phyloP scores from a whole-genome alignment of 1,284 basidiomycete species.

The Amylostereum areolatum region DNA sequence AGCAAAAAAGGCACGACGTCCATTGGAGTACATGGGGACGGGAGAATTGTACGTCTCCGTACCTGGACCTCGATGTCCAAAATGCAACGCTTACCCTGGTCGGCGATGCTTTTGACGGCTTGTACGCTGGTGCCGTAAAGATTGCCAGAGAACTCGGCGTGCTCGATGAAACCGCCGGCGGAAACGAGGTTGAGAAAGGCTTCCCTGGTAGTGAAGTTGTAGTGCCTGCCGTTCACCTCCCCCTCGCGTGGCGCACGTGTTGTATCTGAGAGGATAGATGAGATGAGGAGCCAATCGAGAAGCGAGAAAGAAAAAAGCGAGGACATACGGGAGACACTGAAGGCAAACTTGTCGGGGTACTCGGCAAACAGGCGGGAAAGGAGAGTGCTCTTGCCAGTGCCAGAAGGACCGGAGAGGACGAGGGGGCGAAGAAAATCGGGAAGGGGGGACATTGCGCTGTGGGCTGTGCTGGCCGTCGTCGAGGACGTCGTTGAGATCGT shows the following conservation, averaged over 20 bases:
- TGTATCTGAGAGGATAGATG: conserved; percentile 62
- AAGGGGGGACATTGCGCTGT: conserved; percentile 10
- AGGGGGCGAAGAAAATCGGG: conserved; percentile 47
- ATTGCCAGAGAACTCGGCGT: conserved; percentile 87
- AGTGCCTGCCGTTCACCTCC: conserved; percentile 78
- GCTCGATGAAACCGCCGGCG: conserved; percentile 66
- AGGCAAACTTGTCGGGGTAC: conserved; percentile 85
- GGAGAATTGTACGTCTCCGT: no score
- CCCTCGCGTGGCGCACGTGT: conserved; percentile 84
- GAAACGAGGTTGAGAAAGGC: conserved; percentile 60
- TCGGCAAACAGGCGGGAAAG: conserved; percentile 81
- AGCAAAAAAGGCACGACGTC: conserved; percentile 8
- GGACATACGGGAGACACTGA: conserved; percentile 86
- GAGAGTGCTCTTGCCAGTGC: conserved; percentile 93
- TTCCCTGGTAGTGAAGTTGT: conserved; percentile 64
- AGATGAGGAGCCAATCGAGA: conserved; percentile 10
- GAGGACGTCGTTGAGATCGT: no score
- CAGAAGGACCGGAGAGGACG: conserved; percentile 81
- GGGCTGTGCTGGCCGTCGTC: not conserved
- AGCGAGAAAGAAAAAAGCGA: conserved; percentile 6
- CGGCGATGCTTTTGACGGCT: conserved; percentile 51
- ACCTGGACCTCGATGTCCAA: conserved; percentile 97
- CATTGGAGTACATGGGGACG: conserved; percentile 7
- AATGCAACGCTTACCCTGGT: conserved; percentile 73
- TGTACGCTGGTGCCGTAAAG: conserved; percentile 88